phyloP scores from a whole-genome alignment of 352 stramenopile genomes.

The Albugo candida region DNA sequence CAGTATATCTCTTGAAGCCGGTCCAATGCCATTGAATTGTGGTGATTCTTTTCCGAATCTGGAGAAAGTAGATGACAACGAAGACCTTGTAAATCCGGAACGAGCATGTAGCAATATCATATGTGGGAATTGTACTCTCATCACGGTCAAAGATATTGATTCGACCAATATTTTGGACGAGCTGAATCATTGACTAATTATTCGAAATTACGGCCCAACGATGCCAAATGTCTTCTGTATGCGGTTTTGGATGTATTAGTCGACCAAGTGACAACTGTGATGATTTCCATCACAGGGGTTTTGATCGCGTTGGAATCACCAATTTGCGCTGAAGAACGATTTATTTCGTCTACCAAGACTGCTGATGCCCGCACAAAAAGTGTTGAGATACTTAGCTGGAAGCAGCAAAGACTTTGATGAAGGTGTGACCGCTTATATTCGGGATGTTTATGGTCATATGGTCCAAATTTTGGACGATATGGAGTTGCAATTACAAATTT shows the following conservation, averaged over 20 bases:
- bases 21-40: slow-evolving; percentile 1
- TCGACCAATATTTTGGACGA: slow-evolving; percentile 50
- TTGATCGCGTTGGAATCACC: slow-evolving; percentile 55
- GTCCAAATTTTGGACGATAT: slow-evolving; percentile 67
- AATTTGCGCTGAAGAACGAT: slow-evolving; percentile 57
- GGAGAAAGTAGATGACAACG: slow-evolving; percentile 12
- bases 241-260: slow-evolving; percentile 74
- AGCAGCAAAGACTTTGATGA: slow-evolving; percentile 68
- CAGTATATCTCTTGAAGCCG: background rate
- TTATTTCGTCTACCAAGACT: slow-evolving; percentile 51
- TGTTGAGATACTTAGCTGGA: slow-evolving; percentile 66
- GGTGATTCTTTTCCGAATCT: background rate
- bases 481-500: slow-evolving; percentile 66
- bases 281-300: slow-evolving; percentile 54
- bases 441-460: slow-evolving; percentile 67
- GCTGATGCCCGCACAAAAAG: slow-evolving; percentile 66
- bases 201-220: slow-evolving; percentile 79
- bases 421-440: slow-evolving; percentile 56
- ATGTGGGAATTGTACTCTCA: slow-evolving; percentile 66
- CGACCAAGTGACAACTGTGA: slow-evolving; percentile 56
- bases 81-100: slow-evolving; percentile 56
- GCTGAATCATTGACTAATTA: slow-evolving; percentile 59
- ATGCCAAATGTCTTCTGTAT: slow-evolving; percentile 76
- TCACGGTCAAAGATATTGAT: slow-evolving; percentile 61
- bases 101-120: slow-evolving; percentile 67